These are phyloP conservation scores for Zygoascus biomembranicola DNA, from an alignment of 805 yeast genomes.

Conservation along the genomic window DNA sequence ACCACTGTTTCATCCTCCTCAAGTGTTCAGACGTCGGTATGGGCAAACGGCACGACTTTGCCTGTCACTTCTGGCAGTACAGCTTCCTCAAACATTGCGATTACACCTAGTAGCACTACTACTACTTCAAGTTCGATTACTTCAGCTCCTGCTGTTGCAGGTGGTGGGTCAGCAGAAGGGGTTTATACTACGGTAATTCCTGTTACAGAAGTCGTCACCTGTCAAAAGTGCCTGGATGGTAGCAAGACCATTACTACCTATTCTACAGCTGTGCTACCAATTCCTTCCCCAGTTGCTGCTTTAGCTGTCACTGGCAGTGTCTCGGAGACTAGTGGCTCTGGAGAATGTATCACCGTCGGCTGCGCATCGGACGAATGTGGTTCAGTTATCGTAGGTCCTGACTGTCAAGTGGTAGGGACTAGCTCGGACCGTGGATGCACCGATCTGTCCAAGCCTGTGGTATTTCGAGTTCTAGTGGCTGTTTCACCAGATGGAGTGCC, in stretches of 20 bases:
- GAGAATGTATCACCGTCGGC: neutral
- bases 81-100: neutral
- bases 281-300: neutral
- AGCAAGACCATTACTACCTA: neutral
- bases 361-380: neutral
- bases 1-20: neutral
- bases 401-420: neutral
- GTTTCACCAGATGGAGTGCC: neutral
- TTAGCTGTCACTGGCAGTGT: neutral
- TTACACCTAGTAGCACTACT: neutral
- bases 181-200: neutral
- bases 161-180: neutral
- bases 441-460: neutral
- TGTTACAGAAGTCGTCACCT: neutral
- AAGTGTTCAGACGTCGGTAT: too few relatives aligned
- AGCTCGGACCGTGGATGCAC: neutral
- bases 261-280: neutral
- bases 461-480: neutral
- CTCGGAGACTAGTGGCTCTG: neutral
- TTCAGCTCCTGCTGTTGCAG: neutral
- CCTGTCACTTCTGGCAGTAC: neutral
- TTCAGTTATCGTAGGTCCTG: neutral
- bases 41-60: neutral
- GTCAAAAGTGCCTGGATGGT: neutral
- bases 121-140: neutral